Evolutionary conservation across 257 asterid genomes (phyloP), one percentile per base, ranked within the genome.

Genomic region (Prunella vulgaris): DNA sequence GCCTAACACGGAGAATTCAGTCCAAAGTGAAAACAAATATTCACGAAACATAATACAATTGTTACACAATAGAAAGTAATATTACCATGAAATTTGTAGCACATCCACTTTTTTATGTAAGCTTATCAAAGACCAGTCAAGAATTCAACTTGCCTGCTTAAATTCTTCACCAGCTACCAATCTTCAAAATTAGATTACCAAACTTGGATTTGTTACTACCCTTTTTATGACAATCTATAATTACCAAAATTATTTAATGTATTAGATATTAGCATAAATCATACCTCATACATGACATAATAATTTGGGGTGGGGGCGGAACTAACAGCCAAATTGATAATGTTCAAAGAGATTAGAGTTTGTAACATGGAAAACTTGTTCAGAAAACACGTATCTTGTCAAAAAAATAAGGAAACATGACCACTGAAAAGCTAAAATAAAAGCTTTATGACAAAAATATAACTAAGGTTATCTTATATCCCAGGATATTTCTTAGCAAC

Each of bases 381-480:
- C 33, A 22, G n/a, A 54, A 54, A 54, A 54, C 32, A 54, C 17
- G 12, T 22, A 10, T 51, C 28, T 18, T 51, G 8, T n/a, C 6
- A 5, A 46, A 46, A 46, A 21, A 20, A 27, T 2, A 18, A 18
- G 13, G 25, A 18, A 51, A 51, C 57, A 51, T 20, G 14, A 21
- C 5, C 5, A 14, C 5, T 14, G 13, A 20, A 7, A 52, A 18
- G 28, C 28, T 18, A 52, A 9, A 52, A 18, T 18, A 20, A 7
- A 52, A 20, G 59, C 59, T 17, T 52, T 52, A 22, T 54, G 60
- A 54, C 18, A 24, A 35, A 15, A 33, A 27, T 68, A 56, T 1
- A 30, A 40, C 56, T 70, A 66, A 18, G 28, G 38, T 5, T 5
- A 79, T 66, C 81, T 78, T 78, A 73, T 80, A 44, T 44, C 51